Evolutionary conservation across 495 filamentous ascomycete species (phyloP), one percentile per base, ranked within the genome.

Genomic region (Penicillium goetzii): DNA sequence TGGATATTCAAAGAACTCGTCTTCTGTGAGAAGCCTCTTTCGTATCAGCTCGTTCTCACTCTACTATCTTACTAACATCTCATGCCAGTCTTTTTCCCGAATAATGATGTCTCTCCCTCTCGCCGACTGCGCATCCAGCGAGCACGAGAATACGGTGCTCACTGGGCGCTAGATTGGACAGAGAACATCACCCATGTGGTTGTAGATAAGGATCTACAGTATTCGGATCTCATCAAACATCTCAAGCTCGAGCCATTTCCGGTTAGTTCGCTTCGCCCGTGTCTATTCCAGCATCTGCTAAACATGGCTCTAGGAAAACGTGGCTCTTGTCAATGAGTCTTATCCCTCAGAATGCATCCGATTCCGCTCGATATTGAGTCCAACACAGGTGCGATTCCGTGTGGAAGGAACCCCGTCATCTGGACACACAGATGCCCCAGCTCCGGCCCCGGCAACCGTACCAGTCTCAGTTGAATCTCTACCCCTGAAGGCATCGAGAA

Each of bases 341-440:
- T 99, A 92, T 68, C 86, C 90, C 4, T 74, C 91, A 0, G 92
- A 97, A 15, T 97, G 93, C 58, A 86, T 95, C 36, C 76, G 79
- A 32, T 89, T 83, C 60, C 74, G 78, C 2, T 70, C 78, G 0
- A 61, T 95, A 0, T 69, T 93, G 4, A 84, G 87, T 61, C 76
- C 85, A 4, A 71, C 74, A 2, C 87, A 92, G 54, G 53, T 59
- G 3, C 81, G 82, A 10, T 96, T 94, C 68, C 77, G 74, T 47
- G 78, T 93, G 15, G 64, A 75, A 14, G 88, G 82, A 12, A 60
- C 61, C 14, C 70, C 71, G 12, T 36, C 38, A 32, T 25, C 62
- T 26, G 55, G 59, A 36, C 49, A 62, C 0, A 41, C 60, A 38
- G 58, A 63, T 21, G 12, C 56, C 11, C 38, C 41, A 21, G 23